Percentiles rank a stretch among this genome's conserved stretches.
These are phyloP conservation scores for Odontarrhena argentea DNA, from an alignment of 345 rosid genomes.

Conservation along the genomic window DNA sequence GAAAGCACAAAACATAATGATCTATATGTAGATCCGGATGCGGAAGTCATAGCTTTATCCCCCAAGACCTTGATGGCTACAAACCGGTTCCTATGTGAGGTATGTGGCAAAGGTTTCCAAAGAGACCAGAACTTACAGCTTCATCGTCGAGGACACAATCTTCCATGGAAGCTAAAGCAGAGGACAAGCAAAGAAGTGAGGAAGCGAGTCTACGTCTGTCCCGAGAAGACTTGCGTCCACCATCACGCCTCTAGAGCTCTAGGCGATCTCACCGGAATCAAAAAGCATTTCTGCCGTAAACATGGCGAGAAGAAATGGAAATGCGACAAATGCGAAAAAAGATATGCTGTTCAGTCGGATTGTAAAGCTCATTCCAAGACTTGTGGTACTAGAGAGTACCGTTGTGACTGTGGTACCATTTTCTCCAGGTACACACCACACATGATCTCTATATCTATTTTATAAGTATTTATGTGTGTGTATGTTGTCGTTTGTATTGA, in stretches of 20 bases:
- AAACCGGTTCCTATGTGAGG: slow-evolving; percentile 90
- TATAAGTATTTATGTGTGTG: not conserved
- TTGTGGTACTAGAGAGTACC: slow-evolving; percentile 95
- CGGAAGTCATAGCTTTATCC: slow-evolving; percentile 92
- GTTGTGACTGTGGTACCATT: slow-evolving; percentile 91
- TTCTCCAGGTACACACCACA: slow-evolving; percentile 70
- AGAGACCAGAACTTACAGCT: slow-evolving; percentile 97
- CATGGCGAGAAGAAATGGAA: slow-evolving; percentile 99
- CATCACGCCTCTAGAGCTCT: slow-evolving; percentile 92
- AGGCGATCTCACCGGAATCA: slow-evolving; percentile 97
- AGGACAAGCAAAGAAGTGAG: slow-evolving; percentile 76
- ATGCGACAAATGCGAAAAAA: slow-evolving; percentile 92
- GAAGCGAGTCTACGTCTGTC: slow-evolving; percentile 95
- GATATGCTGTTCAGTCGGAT: slow-evolving; percentile 94
- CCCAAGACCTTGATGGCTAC: slow-evolving; percentile 98
- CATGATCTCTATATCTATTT: not conserved
- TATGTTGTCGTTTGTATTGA: slow-evolving; percentile 3
- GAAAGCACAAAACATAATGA: slow-evolving; percentile 6
- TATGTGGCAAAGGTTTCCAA: slow-evolving; percentile 94
- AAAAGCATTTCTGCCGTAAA: slow-evolving; percentile 93
- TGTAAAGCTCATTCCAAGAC: slow-evolving; percentile 99
- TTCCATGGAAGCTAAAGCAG: slow-evolving; percentile 99
- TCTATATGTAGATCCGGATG: slow-evolving; percentile 79
- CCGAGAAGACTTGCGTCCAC: slow-evolving; percentile 87
- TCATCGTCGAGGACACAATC: slow-evolving; percentile 93